Base-by-base conservation (phyloP, 2,329 filamentous ascomycete genomes). In the Xylaria sp. region DNA sequence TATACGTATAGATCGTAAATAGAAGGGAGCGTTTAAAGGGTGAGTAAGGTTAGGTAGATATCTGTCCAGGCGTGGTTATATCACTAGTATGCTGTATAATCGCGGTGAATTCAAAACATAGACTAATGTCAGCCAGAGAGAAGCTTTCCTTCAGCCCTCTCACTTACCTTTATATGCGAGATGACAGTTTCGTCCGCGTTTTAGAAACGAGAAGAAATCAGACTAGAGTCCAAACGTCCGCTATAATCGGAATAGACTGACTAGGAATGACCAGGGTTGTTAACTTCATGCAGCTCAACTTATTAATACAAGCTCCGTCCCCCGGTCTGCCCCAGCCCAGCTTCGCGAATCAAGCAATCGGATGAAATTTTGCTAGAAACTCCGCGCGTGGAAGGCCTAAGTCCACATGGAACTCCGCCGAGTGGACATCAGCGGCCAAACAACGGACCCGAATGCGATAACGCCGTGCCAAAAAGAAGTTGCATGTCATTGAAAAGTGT, bases 111-210 rank as follows among this genome's bases (percentile, higher is more conserved):
- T 56, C 4, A 34, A 32, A 27, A 19, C 19, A 42, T 7, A 34
- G 30, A 53, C 60, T 19, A 11, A 55, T 39, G 36, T 39, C 11
- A 45, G 55, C 51, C 8, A n/a, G 21, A 56, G 42, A 54, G 24
- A 21, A 8, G 9, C 17, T 45, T 14, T 14, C 54, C 42, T 55
- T 19, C 58, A 42, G 51, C 34, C 56, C 9, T 59, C 32, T 42
- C 9, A 54, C 32, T 42, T 45, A 39, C 55, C 55, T 67, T 64
- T 67, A 60, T 63, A 59, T 55, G 36, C 30, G 39, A 36, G 54
- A 64, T n/a, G 59, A 24, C 19, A 54, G 64, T 66, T 51, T 27
- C 45, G 64, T 61, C 50, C 19, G 50, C 45, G 64, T 61, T 66
- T 61, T 36, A 57, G 54, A 59, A 53, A 30, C 34, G 19, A 8